Evolutionary conservation across 108 stramenopile genomes (phyloP), one percentile per base, ranked within the genome.

Genomic region (Stephanodiscus minutulus): DNA sequence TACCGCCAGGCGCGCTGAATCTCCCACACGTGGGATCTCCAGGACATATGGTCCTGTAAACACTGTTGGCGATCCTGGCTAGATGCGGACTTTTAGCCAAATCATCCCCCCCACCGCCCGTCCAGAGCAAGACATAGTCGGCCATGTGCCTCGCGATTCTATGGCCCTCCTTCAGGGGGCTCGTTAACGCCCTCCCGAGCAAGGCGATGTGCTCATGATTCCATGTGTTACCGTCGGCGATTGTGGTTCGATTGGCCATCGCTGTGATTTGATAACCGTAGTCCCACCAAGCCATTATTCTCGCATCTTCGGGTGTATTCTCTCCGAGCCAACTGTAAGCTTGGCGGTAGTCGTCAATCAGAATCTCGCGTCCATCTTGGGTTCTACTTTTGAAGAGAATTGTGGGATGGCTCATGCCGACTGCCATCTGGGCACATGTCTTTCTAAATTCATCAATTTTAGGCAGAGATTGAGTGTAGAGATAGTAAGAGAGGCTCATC

Each of bases 151-250:
- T 81, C 20, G 97, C 91, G 75, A 98, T 97, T 21, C 89, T 86
- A 72, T 98, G 95, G 7, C 91, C 97, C 53, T 97, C 95, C 69
- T 95, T 91, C 73, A 96, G 88, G 22, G 95, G 85, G 3, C 93
- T 83, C 1, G 98, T 96, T 36, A 99, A 77, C 15, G 86, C 82
- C 58, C 93, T 83, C 28, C 98, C 98, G 2, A 99, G 82, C 24
- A 98, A 87, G 12, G 98, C 98, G 83, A 99, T 99, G 74, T 98
- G 98, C 64, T 97, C 97, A 71, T 99, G 97, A 83, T 99, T 99
- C 98, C 98, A 99, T 28, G 98, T 99, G 77, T 99, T 99, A 17
- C 97, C 97, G 81, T 99, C 98, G 1, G 97, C 98, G 72, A 99
- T 92, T 0, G 97, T 97, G 8, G 98, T 99, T 31, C 98, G 88